Evolutionary conservation across 768 basidiomycete species (phyloP).

Genomic region (Suillus alpinus): DNA sequence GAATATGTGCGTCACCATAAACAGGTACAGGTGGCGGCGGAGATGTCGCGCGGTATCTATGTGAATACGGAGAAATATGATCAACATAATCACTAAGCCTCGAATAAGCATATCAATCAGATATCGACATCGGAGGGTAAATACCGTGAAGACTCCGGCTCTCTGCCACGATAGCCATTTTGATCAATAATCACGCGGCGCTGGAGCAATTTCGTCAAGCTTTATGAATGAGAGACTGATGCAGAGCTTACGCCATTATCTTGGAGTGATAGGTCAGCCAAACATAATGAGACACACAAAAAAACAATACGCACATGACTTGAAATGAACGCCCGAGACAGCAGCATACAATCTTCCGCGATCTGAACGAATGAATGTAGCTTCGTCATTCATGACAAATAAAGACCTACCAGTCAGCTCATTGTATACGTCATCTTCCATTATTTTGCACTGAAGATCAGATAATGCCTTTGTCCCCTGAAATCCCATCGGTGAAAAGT

Average conservation of each 20-base stretch:
- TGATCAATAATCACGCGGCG: background rate
- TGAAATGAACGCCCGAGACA: constrained; percentile 16
- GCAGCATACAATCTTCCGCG: constrained; percentile 14
- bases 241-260: background rate
- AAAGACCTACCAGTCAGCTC: constrained; percentile 9
- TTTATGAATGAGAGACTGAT: background rate
- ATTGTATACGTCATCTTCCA: constrained; percentile 7
- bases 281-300: background rate
- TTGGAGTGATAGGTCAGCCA: background rate
- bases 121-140: background rate
- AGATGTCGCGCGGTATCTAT: background rate
- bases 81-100: background rate
- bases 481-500: background rate
- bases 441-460: constrained; percentile 9
- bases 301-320: constrained; percentile 10
- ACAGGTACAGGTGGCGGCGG: background rate
- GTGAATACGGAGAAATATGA: background rate
- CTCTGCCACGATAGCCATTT: background rate
- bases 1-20: rapidly evolving
- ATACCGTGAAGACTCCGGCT: background rate
- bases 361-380: background rate
- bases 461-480: constrained; percentile 13
- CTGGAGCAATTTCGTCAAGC: background rate
- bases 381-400: background rate
- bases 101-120: background rate